These are phyloP conservation scores for Lentinula edodes DNA, from an alignment of 768 basidiomycete genomes.

Conservation along the genomic window DNA sequence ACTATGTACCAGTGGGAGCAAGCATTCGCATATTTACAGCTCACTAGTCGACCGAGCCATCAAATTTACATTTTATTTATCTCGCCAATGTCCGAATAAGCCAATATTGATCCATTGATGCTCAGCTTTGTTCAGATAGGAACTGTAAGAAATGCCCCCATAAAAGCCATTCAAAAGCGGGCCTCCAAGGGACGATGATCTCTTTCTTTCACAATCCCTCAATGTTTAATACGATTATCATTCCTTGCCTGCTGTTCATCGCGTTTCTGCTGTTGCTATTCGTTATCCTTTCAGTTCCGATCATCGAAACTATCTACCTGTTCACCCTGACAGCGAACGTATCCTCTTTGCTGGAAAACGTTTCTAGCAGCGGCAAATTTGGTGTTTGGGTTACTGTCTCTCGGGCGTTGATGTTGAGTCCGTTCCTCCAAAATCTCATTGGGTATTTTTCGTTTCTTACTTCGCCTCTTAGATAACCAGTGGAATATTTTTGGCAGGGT, in stretches of 20 bases:
- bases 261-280: conserved; percentile 60
- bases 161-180: background rate
- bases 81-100: background rate
- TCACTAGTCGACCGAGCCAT: background rate
- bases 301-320: conserved; percentile 32
- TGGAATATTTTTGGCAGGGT: conserved; percentile 33
- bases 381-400: conserved; percentile 65
- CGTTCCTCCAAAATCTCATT: conserved; percentile 13
- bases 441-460: conserved; percentile 3
- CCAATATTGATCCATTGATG: background rate
- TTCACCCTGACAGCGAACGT: conserved; percentile 40
- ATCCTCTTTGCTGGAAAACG: conserved; percentile 27
- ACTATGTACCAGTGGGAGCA: too few species aligned
- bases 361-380: conserved; percentile 36
- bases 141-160: too few species aligned
- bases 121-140: background rate
- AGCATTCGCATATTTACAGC: too few species aligned
- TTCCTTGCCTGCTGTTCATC: conserved; percentile 39
- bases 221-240: conserved; percentile 21
- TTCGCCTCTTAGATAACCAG: conserved; percentile 22
- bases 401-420: conserved; percentile 41
- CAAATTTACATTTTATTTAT: too few species aligned
- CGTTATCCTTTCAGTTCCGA: conserved; percentile 55
- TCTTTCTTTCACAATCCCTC: background rate
- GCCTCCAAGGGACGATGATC: background rate